These are phyloP conservation scores for Ormosia semicastrata DNA, from an alignment of 306 rosid genomes.

Conservation along the genomic window DNA sequence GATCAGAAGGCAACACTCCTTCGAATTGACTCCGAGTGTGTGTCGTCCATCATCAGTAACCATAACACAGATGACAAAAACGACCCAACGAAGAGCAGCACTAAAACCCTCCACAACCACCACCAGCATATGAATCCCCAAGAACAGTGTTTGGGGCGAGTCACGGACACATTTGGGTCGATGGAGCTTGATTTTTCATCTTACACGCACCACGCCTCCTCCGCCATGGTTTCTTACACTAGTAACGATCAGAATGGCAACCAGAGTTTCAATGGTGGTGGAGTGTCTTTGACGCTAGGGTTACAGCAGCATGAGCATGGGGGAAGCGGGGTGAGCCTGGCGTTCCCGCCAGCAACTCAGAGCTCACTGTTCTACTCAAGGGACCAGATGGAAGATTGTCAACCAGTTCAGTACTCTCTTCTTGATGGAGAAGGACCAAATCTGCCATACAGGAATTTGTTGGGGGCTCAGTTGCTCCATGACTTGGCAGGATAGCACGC, in stretches of 20 bases:
- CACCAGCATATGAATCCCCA: conserved; percentile 30
- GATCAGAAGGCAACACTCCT: conserved; percentile 60
- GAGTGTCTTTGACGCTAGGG: conserved; percentile 88
- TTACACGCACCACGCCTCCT: conserved; percentile 40
- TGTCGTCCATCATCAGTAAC: conserved; percentile 59
- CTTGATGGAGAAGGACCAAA: conserved; percentile 67
- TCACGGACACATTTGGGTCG: conserved; percentile 47
- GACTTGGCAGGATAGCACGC: conserved; percentile 56
- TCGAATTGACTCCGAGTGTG: conserved; percentile 64
- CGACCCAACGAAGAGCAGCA: conserved; percentile 24
- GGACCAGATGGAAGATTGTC: conserved; percentile 73
- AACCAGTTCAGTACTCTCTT: conserved; percentile 68
- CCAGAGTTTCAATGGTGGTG: conserved; percentile 30
- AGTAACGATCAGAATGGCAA: conserved; percentile 10
- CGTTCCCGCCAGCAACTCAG: conserved; percentile 55
- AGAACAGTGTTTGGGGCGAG: conserved; percentile 40
- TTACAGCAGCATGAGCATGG: conserved; percentile 90
- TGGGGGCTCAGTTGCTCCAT: conserved; percentile 84
- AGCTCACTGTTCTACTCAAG: conserved; percentile 64
- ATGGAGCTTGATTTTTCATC: conserved; percentile 75
- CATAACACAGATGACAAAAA: conserved; percentile 36
- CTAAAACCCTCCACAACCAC: conserved; percentile 25
- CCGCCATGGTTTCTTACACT: conserved; percentile 29
- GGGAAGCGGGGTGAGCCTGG: conserved; percentile 61
- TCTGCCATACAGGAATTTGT: conserved; percentile 76